Conservation (phyloP, 345 rosid genomes). For the Diplotaxis tenuifolia region DNA sequence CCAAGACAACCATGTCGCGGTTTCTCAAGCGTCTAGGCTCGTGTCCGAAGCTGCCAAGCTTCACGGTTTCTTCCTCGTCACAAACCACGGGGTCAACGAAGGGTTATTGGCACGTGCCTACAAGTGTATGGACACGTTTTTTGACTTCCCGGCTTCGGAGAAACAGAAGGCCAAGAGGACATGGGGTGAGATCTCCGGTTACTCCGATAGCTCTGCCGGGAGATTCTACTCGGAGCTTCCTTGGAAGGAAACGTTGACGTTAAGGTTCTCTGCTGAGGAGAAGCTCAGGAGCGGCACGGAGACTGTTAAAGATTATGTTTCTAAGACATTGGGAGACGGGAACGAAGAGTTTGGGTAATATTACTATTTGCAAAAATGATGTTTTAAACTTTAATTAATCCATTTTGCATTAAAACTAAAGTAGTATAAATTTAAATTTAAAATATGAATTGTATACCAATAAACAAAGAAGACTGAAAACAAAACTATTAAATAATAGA, state of each 20-base stretch:
- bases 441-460: no score
- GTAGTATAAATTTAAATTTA: no score
- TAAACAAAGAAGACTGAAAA: no score
- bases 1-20: background rate
- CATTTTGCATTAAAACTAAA: no score
- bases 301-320: background rate
- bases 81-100: background rate
- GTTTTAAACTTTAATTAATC: no score
- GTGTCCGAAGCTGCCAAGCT: background rate
- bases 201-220: background rate
- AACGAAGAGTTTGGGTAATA: background rate
- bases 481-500: no score
- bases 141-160: background rate
- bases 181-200: background rate
- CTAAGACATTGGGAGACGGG: constrained; percentile 2
- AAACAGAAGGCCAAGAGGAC: constrained; percentile 1
- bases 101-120: background rate
- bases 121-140: background rate
- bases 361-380: no score
- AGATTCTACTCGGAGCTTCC: constrained; percentile 1
- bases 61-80: constrained; percentile 5
- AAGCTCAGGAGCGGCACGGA: background rate
- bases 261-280: background rate
- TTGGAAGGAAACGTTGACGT: constrained; percentile 4
- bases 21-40: background rate